Evolutionary conservation across 2,329 filamentous ascomycete genomes (phyloP).

Genomic region (Calonectria pteridis): DNA sequence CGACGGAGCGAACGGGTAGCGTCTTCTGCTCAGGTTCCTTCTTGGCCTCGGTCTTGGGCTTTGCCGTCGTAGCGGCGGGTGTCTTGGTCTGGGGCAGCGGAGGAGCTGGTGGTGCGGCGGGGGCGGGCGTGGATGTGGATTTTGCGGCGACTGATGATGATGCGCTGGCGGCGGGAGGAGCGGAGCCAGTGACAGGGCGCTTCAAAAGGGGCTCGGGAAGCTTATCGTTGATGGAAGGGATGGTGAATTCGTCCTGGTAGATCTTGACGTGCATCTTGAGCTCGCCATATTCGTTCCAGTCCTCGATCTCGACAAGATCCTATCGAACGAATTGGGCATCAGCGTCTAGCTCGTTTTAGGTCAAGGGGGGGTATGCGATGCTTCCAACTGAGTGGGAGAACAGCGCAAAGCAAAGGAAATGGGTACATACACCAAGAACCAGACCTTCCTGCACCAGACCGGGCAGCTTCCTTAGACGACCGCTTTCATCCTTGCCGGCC

Average conservation of each 20-base stretch:
- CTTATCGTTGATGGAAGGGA: slow-evolving; percentile 66
- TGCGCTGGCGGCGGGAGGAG: slow-evolving; percentile 42
- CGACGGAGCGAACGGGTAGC: slow-evolving; percentile 66
- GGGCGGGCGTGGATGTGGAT: slow-evolving; percentile 36
- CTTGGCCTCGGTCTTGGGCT: slow-evolving; percentile 36
- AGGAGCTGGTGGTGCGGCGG: slow-evolving; percentile 40
- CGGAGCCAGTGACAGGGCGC: slow-evolving; percentile 31
- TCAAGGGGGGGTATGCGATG: background rate
- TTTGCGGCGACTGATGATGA: slow-evolving; percentile 36
- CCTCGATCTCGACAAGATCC: slow-evolving; percentile 95
- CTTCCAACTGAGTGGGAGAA: background rate
- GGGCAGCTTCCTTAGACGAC: slow-evolving; percentile 81
- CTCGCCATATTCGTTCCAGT: slow-evolving; percentile 99
- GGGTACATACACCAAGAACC: slow-evolving; percentile 81
- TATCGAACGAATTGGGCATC: slow-evolving; percentile 52
- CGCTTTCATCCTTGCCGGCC: slow-evolving; percentile 76
- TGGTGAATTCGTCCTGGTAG: slow-evolving; percentile 72
- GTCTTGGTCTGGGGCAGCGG: slow-evolving; percentile 42
- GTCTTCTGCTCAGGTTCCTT: slow-evolving; percentile 44
- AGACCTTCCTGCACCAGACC: slow-evolving; percentile 88
- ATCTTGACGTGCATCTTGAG: slow-evolving; percentile 86
- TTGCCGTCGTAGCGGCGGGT: slow-evolving; percentile 22
- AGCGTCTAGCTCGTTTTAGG: background rate
- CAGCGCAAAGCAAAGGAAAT: background rate
- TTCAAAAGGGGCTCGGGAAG: slow-evolving; percentile 54